Base-by-base conservation (phyloP, 129 eudicot genomes). In the Pulicaria dysenterica region DNA sequence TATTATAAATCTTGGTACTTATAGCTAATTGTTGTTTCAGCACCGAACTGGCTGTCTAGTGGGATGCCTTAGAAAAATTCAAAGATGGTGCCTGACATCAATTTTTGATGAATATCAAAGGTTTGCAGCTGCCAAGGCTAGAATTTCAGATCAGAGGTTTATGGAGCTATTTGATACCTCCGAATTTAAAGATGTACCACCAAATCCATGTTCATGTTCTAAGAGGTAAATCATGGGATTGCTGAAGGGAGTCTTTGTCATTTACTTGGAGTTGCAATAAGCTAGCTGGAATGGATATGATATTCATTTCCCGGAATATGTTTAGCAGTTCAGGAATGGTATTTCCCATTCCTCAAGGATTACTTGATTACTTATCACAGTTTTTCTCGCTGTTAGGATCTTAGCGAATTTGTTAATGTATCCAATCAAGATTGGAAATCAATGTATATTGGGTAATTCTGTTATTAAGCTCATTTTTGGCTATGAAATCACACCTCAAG, bases 71-170 rank as follows among this genome's bases (percentile, higher is more conserved):
- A 89, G 98, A 48, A 93, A 93, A 63, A 54, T 84, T 58, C 98
- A 87, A 69, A 84, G 75, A 46, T 93, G 98, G 96, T 93, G 98
- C 76, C 69, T 93, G 44, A 87, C 90, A 5, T 87, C 96, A 3
- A 84, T 93, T 9, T 92, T 92, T 64, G 98, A 92, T 7, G 98
- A 92, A 78, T 92, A 92, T 83, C 98, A 87, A 66, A 81, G 98
- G 43, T 93, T 93, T 79, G 96, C 96, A 55, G 96, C 98, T 48
- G 96, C 87, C 16, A 92, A 92, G 74, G 91, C 98, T 40, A 85
- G 98, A 82, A 79, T 89, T 77, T 85, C 90, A 0, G 96, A 93
- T 70, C 96, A 87, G 59, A 89, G 96, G 81, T 93, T 93, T 72
- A 87, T 93, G 60, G 98, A 93, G 87, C 62, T 80, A 40, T 93